Base-by-base conservation (phyloP, 2,329 filamentous ascomycete species). In the Chaetomiaceae sp. region DNA sequence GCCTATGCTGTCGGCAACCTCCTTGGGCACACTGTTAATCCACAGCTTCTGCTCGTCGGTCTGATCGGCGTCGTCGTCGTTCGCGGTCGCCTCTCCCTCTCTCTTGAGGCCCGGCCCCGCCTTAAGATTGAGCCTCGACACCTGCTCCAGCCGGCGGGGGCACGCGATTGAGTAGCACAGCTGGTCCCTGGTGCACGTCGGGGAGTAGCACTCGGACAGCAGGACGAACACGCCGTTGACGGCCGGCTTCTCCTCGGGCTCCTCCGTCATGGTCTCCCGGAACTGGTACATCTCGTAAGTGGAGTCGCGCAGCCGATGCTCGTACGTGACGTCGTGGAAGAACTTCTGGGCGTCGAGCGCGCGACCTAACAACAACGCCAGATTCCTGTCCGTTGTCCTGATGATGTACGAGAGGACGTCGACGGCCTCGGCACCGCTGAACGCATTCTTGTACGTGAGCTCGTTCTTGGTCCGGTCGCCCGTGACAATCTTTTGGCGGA, bases 291-390 rank as follows among this genome's bases (percentile, higher is more conserved):
- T 86, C 67, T 98, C 93, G 42, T 84, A 85, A 33, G 84, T 80
- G n/a, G 91, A 94, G 66, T 98, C 93, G 66, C 93, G 86, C 59
- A 98, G 72, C 38, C 93, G 81, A 66, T 98, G 93, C 59, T 96
- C 91, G 66, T 98, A 98, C 1, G 91, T 96, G 41, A 97, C 93
- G 74, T 98, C 93, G 70, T 98, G 93, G 64, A 98, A 98, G 70
- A 95, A 96, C 65, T 97, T 97, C 63, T 98, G 93, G 19, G 93
- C 93, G 68, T 98, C 93, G 50, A 98, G 72, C 34, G 93, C 89
- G 62, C 93, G 81, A 52, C 93, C 93, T 14, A 98, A 73, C 9
- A 98, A 78, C 39, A 98, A 73, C 10, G 93, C 93, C 50, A 98
- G 73, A 63, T 98, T 98, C 49, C 93, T 81, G 67, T 98, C 93